These are phyloP conservation scores for Leccinum broughii DNA, from an alignment of 768 basidiomycete genomes.

Conservation along the genomic window DNA sequence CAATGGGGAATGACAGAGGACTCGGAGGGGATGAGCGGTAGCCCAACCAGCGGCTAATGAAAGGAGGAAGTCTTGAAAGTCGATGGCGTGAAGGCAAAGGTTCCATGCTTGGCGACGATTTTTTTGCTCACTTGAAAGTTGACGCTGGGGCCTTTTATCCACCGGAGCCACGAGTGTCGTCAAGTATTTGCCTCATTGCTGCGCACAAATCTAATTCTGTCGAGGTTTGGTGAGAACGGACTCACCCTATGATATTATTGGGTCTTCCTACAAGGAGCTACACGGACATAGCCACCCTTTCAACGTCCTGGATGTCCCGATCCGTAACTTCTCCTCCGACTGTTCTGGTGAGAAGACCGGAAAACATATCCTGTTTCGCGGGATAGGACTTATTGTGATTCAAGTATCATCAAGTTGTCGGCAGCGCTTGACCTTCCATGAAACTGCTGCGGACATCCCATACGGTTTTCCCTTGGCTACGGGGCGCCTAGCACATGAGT, in stretches of 20 bases:
- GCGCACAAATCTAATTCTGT: too few species aligned
- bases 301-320: too few species aligned
- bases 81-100: neutral
- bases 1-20: conserved; percentile 1
- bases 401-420: neutral
- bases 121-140: neutral
- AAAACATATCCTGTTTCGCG: neutral
- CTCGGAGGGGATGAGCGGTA: conserved; percentile 12
- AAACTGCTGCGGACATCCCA: neutral
- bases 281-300: neutral
- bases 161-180: too few species aligned
- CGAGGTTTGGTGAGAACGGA: too few species aligned
- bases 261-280: too few species aligned
- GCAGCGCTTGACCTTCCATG: neutral
- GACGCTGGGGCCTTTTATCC: neutral
- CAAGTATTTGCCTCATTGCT: too few species aligned
- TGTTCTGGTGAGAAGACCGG: neutral
- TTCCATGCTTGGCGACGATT: neutral
- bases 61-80: conserved; percentile 2
- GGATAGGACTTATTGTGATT: neutral
- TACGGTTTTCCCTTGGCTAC: neutral
- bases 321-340: neutral
- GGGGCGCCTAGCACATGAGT: neutral
- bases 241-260: too few species aligned
- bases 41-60: conserved; percentile 16